Conservation (phyloP, 805 yeast species). For the Cyberlindnera lachancei region DNA sequence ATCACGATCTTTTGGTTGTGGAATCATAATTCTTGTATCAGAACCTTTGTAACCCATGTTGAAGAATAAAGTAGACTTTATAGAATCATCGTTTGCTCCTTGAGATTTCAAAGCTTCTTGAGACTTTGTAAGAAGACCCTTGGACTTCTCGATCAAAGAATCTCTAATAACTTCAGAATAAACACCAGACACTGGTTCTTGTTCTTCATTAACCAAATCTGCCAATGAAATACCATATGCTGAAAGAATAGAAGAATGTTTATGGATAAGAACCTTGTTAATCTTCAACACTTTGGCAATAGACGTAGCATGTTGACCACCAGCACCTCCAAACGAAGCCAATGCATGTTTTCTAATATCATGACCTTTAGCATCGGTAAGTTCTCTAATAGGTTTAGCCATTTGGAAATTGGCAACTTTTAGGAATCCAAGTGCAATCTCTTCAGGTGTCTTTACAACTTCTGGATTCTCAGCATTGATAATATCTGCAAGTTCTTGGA, state of each 20-base stretch:
- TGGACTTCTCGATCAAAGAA: constrained; percentile 7
- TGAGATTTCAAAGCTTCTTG: constrained; percentile 12
- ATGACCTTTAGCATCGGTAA: constrained; percentile 40
- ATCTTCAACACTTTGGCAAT: constrained; percentile 36
- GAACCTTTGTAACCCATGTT: constrained; percentile 41
- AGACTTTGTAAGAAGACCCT: constrained; percentile 6
- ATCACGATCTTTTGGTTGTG: constrained; percentile 20
- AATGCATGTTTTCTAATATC: constrained; percentile 34
- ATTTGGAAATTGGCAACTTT: constrained; percentile 38
- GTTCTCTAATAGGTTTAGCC: constrained; percentile 40
- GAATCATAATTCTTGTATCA: constrained; percentile 35
- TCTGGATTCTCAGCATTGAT: constrained; percentile 29
- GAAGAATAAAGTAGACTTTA: constrained; percentile 23
- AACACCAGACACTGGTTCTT: constrained; percentile 20
- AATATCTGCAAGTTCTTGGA: constrained; percentile 28
- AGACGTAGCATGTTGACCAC: constrained; percentile 40
- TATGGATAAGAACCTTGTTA: constrained; percentile 35
- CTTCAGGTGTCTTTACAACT: constrained; percentile 30
- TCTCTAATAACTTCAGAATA: constrained; percentile 19
- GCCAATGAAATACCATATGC: constrained; percentile 41
- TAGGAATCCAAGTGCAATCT: constrained; percentile 38
- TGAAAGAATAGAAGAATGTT: constrained; percentile 39
- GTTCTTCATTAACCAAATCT: constrained; percentile 24
- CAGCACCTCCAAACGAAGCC: constrained; percentile 45
- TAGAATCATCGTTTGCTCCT: constrained; percentile 21